These are phyloP conservation scores for Kodamaea sagamina DNA, from an alignment of 805 yeast genomes.

Conservation along the genomic window DNA sequence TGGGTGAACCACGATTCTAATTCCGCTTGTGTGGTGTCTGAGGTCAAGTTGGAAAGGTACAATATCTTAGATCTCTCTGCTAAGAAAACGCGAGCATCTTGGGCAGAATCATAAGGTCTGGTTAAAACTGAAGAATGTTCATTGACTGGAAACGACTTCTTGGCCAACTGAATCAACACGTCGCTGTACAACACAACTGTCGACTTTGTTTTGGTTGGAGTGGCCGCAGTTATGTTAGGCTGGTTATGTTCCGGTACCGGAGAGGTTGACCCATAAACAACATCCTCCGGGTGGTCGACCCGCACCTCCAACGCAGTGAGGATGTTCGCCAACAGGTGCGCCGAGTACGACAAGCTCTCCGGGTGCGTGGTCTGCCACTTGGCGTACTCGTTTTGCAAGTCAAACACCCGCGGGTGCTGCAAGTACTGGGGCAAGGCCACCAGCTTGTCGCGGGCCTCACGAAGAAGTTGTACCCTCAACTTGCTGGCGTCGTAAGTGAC, in stretches of 20 bases:
- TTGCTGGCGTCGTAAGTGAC: constrained; percentile 71
- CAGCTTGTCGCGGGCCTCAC: constrained; percentile 79
- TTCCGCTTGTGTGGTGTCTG: constrained; percentile 87
- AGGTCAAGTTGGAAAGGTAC: constrained; percentile 76
- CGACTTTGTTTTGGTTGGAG: constrained; percentile 38
- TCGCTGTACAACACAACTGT: constrained; percentile 49
- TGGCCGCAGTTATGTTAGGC: constrained; percentile 21
- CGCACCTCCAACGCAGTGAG: constrained; percentile 51
- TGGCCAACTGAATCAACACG: constrained; percentile 48
- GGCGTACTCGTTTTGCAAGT: constrained; percentile 66
- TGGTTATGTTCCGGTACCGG: neutral
- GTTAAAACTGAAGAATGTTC: constrained; percentile 59
- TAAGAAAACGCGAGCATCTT: constrained; percentile 68
- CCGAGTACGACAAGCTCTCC: constrained; percentile 43
- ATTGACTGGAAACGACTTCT: constrained; percentile 50
- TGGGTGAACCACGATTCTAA: constrained; percentile 90
- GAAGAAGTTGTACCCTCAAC: constrained; percentile 71
- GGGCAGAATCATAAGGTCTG: constrained; percentile 73
- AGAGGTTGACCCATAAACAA: neutral
- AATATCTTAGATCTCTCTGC: constrained; percentile 77
- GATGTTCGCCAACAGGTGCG: constrained; percentile 40
- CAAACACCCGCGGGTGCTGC: constrained; percentile 76
- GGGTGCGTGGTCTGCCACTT: constrained; percentile 69
- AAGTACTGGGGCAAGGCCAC: constrained; percentile 72
- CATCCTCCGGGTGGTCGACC: constrained; percentile 18